Base-by-base conservation (phyloP, 805 yeast species). In the Ogataea henricii region DNA sequence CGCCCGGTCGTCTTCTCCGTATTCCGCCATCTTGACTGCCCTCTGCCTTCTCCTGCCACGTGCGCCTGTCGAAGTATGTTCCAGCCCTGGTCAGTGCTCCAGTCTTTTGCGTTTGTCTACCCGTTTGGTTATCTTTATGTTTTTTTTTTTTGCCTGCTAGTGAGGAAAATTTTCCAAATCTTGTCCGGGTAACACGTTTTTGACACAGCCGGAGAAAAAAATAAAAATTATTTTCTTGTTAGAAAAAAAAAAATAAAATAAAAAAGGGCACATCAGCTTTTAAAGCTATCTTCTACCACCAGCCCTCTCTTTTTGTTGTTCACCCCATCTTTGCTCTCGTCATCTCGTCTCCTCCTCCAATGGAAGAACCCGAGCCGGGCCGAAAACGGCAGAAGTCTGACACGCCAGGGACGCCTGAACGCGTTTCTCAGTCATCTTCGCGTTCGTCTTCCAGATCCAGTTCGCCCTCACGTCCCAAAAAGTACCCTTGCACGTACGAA, bases 1-100 rank as follows among this genome's bases (percentile, higher is more conserved):
- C 42, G 78, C 85, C 43, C 52, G 55, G 33, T 85, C 90, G 67
- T 87, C 78, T 46, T 77, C 82, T 32, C 71, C 78, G 74, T 74
- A 76, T 54, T 78, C 83, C 52, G 83, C 78, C 84, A 79, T 79
- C 22, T 35, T 53, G n/a, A 16, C 32, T 25, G 33, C 22, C 22
- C 33, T 18, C 27, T 21, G 25, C 20, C 35, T 27, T 3, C 35
- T 29, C 14, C 18, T 12, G 21, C 17, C 17, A 3, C 30, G 32
- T 48, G 27, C 25, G 38, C 39, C 21, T 44, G 10, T 9, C 5
- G 16, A 18, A 13, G 26, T 23, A 9, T 14, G 18, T 9, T 8
- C 17, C 26, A 17, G 20, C 26, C 34, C 22, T 40, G 20, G 14
- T 16, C 33, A 25, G 18, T 13, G 20, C n/a, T n/a, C n/a, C n/a